phyloP scores from a whole-genome alignment of 495 filamentous ascomycete genomes.

The Aspergillus indologenus region DNA sequence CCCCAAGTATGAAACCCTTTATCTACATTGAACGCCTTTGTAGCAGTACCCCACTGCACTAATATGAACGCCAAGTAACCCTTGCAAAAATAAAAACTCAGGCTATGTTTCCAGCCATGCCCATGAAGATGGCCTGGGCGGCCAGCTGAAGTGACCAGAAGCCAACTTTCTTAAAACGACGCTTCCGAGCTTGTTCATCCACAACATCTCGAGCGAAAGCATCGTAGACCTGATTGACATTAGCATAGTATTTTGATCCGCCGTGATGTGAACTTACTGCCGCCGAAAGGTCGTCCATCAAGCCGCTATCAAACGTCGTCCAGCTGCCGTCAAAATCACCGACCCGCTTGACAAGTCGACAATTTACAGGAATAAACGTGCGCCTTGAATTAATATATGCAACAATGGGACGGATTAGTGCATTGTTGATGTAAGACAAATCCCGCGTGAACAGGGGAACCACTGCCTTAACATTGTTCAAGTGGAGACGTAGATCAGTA shows the following conservation, averaged over 20 bases:
- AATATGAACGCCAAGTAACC: slow-evolving; percentile 7
- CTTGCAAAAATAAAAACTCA: slow-evolving; percentile 40
- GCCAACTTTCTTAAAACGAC: slow-evolving; percentile 92
- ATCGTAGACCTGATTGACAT: slow-evolving; percentile 63
- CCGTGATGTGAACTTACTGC: slow-evolving; percentile 52
- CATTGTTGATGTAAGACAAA: slow-evolving; percentile 93
- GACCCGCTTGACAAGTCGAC: slow-evolving; percentile 83
- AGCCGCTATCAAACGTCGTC: slow-evolving; percentile 89
- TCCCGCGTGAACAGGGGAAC: slow-evolving; percentile 89
- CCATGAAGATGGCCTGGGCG: slow-evolving; percentile 92
- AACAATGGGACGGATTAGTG: slow-evolving; percentile 93
- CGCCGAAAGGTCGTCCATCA: slow-evolving; percentile 93
- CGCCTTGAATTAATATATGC: slow-evolving; percentile 94
- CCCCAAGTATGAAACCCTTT: slow-evolving; percentile 9
- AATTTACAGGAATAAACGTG: slow-evolving; percentile 92
- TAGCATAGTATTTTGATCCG: slow-evolving; percentile 13
- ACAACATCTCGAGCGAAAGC: slow-evolving; percentile 87
- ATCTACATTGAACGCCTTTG: slow-evolving; percentile 11
- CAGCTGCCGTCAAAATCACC: slow-evolving; percentile 93
- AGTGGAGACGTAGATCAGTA: slow-evolving; percentile 84
- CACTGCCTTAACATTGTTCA: slow-evolving; percentile 87
- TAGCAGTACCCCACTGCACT: slow-evolving; percentile 10
- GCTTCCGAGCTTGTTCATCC: slow-evolving; percentile 77
- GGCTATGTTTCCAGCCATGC: slow-evolving; percentile 83
- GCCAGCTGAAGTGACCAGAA: slow-evolving; percentile 91